Base-by-base conservation (phyloP, 805 yeast species). In the Candida loeiensis region DNA sequence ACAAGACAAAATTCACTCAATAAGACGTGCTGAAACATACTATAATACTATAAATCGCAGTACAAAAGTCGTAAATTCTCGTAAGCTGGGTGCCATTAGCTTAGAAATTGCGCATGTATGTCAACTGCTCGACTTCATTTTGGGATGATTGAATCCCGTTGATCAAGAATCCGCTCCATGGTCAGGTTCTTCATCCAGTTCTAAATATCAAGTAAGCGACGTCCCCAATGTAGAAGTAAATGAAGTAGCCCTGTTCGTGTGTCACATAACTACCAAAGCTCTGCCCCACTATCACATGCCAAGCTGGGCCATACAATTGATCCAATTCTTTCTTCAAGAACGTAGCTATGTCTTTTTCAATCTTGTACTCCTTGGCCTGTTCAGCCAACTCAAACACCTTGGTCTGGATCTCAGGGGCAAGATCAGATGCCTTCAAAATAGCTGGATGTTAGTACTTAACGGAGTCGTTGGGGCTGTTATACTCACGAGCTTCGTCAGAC, bases 251-350 rank as follows among this genome's bases (percentile, higher is more conserved):
- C 48, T 78, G 78, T 59, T 84, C 86, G 54, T 85, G 93, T 9
- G 90, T 81, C 14, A 85, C 88, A 55, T 80, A 83, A 36, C 84
- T 76, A 3, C 93, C 91, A 60, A 85, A 85, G 50, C 80, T 80
- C 58, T 77, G 81, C 8, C 93, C 95, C 39, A 83, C 89, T 36
- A 85, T 73, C 2, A 82, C 86, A 56, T 85, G 91, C 95, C 93
- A 85, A 28, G 86, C 77, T 20, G 79, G 74, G 0, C 90, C 91
- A 44, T 71, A 76, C 34, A 69, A 59, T 34, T 73, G 70, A 55
- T 85, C 93, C 59, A 84, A 59, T 46, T 73, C 81, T 49, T 81
- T 80, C 64, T 85, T 85, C 45, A 84, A 60, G 40, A 62, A 66
- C 0, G 80, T 72, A 12, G 93, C 90, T 26, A 83, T 66, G 39